Base-by-base conservation (phyloP, 768 basidiomycete genomes). In the Trametes coccinea region DNA sequence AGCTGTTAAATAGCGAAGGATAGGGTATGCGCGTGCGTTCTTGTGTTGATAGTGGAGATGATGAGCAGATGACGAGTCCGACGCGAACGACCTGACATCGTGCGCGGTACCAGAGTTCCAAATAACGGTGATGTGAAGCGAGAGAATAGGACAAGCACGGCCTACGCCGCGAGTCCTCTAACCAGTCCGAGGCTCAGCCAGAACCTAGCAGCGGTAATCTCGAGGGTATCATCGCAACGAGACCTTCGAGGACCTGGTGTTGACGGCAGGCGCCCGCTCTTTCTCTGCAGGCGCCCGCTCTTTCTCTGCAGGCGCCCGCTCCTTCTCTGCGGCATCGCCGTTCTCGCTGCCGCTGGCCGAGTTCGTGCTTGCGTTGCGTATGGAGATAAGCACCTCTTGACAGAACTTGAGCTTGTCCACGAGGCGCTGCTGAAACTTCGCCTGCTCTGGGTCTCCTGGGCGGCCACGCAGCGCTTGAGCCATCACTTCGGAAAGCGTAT, bases 321-420 rank as follows among this genome's bases (percentile, higher is more conserved):
- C 59, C 11, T 37, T 45, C 48, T 17, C 37, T 4, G 29, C 33
- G 14, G 34, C 60, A 16, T 44, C 31, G 11, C 39, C 66, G 11
- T 30, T 67, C 11, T 40, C 47, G 17, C 33, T 47, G 29, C 7
- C 10, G 17, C 33, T 33, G 41, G 30, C 16, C 17, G 44, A 22
- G 8, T 73, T 73, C 2, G 74, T 79, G 66, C 82, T 87, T 46
- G 86, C 87, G 53, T 80, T 83, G 56, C 79, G 78, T 64, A 92
- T 92, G 62, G 85, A 87, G 56, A 81, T 73, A 50, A 95, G 79
- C 37, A 95, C 90, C 72, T 95, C 93, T 71, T 88, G 89, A 78
- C 89, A 92, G 73, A 91, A 95, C 74, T 87, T 87, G 67, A 94
- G 81, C 77, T 93, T 93, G 64, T 88, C 88, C 34, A 93, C 73